These are phyloP conservation scores for Pseudogymnoascus sp. DNA, from an alignment of 2,329 filamentous ascomycete genomes.

Conservation along the genomic window DNA sequence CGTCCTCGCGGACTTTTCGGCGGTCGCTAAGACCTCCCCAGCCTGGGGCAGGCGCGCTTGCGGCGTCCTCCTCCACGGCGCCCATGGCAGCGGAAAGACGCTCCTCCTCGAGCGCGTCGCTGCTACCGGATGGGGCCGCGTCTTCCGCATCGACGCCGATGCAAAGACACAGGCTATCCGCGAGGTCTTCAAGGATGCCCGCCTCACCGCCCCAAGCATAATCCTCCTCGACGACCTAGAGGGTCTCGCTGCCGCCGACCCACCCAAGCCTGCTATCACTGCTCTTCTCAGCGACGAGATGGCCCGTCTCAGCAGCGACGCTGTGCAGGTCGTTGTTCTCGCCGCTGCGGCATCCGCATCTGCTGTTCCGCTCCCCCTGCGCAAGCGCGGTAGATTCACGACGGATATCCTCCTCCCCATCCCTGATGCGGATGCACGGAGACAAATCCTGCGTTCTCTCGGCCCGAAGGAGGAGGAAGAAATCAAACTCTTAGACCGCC, in stretches of 20 bases:
- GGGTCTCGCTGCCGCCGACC: conserved; percentile 57
- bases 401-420: conserved; percentile 68
- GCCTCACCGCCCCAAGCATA: conserved; percentile 64
- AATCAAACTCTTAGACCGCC: conserved; percentile 42
- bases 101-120: conserved; percentile 64
- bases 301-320: conserved; percentile 42
- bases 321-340: conserved; percentile 60
- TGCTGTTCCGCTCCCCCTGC: conserved; percentile 65
- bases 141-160: conserved; percentile 53
- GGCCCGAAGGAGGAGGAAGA: conserved; percentile 39
- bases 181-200: conserved; percentile 64
- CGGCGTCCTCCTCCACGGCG: conserved; percentile 60
- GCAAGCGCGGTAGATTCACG: conserved; percentile 58
- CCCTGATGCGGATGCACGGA: conserved; percentile 64
- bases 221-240: conserved; percentile 76
- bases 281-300: conserved; percentile 49
- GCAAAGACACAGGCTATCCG: conserved; percentile 56
- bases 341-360: conserved; percentile 68
- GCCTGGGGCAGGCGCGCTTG: conserved; percentile 27
- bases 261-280: conserved; percentile 44
- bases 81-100: conserved; percentile 79
- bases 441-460: conserved; percentile 62
- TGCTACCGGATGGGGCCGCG: conserved; percentile 62
- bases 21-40: conserved; percentile 24
- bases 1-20: conserved; percentile 53